phyloP scores from a whole-genome alignment of 441 rosid species.

The Gossypium armourianum region DNA sequence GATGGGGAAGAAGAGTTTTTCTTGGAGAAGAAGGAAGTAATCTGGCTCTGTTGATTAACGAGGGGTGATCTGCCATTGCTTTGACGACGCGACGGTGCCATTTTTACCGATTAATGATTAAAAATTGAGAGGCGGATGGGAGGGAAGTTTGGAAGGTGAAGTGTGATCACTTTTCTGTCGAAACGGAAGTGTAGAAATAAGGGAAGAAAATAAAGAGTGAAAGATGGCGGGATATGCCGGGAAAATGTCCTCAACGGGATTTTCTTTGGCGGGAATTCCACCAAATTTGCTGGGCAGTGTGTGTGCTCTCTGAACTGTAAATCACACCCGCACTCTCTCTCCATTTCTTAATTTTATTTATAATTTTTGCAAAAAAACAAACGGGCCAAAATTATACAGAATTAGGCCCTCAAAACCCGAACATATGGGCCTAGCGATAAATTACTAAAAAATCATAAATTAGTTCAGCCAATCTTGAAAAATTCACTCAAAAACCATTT shows the following conservation, averaged over 20 bases:
- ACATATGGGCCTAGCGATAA: no score
- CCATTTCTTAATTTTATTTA: no score
- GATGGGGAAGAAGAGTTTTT: conserved; percentile 30
- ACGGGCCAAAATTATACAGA: no score
- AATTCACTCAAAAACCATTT: no score
- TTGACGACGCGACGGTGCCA: conserved; percentile 64
- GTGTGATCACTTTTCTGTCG: neutral
- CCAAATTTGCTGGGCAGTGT: neutral
- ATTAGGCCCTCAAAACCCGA: no score
- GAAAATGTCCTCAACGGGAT: conserved; percentile 9
- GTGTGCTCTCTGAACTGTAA: neutral
- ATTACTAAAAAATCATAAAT: no score
- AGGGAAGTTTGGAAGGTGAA: neutral
- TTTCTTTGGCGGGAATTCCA: conserved; percentile 39
- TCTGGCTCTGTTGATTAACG: conserved; percentile 74
- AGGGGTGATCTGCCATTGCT: conserved; percentile 65
- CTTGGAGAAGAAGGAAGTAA: conserved; percentile 52
- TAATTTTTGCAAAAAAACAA: no score
- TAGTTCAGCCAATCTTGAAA: no score
- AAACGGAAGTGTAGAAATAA: neutral
- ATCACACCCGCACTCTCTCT: no score
- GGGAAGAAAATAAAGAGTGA: neutral
- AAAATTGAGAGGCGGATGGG: neutral
- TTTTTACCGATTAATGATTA: conserved; percentile 16
- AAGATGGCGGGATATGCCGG: conserved; percentile 39